phyloP scores from a whole-genome alignment of 345 rosid genomes.

The Gossypium stocksii region DNA sequence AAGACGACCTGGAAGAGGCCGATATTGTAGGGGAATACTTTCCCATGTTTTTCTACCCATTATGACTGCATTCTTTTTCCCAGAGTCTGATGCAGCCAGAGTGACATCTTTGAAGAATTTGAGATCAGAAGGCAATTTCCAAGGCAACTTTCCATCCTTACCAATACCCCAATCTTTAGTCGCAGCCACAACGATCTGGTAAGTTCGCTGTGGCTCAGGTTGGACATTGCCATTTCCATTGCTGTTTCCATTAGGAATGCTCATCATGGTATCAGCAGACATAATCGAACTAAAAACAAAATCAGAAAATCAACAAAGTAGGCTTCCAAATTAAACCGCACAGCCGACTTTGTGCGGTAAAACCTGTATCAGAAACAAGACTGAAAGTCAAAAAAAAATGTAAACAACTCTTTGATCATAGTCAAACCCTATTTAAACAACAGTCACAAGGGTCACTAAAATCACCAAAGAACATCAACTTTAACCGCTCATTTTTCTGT shows the following conservation, averaged over 20 bases:
- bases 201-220: slow-evolving; percentile 51
- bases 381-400: slow-evolving; percentile 9
- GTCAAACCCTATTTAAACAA: background rate
- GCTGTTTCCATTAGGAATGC: slow-evolving; percentile 32
- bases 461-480: background rate
- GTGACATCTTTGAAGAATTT: slow-evolving; percentile 81
- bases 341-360: slow-evolving; percentile 38
- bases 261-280: slow-evolving; percentile 37
- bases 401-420: background rate
- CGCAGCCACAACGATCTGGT: slow-evolving; percentile 87
- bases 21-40: slow-evolving; percentile 61
- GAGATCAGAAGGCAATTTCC: slow-evolving; percentile 84
- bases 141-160: slow-evolving; percentile 78
- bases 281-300: slow-evolving; percentile 27
- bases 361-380: slow-evolving; percentile 32
- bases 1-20: slow-evolving; percentile 85
- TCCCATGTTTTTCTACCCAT: slow-evolving; percentile 99
- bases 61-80: slow-evolving; percentile 78
- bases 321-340: slow-evolving; percentile 23
- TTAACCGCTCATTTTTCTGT: background rate
- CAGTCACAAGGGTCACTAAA: background rate
- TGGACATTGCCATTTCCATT: slow-evolving; percentile 28
- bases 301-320: slow-evolving; percentile 20
- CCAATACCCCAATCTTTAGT: slow-evolving; percentile 90
- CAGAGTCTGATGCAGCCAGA: slow-evolving; percentile 47